phyloP scores from a whole-genome alignment of 2,329 filamentous ascomycete genomes.

The Cercospora zeae-maydis region DNA sequence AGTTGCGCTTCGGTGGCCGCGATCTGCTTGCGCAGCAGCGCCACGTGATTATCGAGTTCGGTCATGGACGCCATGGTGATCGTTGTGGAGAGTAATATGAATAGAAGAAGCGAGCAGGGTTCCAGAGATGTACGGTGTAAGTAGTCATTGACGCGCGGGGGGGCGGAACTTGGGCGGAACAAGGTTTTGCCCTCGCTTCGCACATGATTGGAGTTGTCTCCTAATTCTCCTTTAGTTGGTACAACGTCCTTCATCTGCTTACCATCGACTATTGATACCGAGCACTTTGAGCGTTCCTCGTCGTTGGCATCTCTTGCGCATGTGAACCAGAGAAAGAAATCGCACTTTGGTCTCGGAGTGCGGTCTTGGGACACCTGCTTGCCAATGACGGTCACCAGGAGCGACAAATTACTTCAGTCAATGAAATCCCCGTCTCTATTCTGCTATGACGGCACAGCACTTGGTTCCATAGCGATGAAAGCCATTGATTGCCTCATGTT shows the following conservation, averaged over 20 bases:
- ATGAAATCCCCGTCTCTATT: neutral
- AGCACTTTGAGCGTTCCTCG: neutral
- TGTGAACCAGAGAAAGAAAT: neutral
- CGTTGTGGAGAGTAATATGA: neutral
- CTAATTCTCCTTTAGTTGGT: neutral
- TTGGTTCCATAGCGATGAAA: neutral
- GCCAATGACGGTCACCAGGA: neutral
- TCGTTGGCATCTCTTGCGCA: neutral
- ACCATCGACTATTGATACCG: neutral
- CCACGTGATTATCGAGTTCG: slow-evolving; percentile 31
- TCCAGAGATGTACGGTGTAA: neutral
- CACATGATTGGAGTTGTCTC: neutral
- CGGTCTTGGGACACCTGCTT: neutral
- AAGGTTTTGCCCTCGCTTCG: neutral
- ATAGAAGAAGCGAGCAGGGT: neutral
- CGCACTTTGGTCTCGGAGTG: neutral
- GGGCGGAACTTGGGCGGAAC: neutral
- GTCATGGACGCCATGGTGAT: slow-evolving; percentile 15
- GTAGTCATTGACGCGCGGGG: neutral
- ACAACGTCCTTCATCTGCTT: neutral
- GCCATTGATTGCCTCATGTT: neutral
- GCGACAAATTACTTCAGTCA: neutral
- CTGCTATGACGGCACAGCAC: neutral
- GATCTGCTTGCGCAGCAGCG: slow-evolving; percentile 43
- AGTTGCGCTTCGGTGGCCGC: slow-evolving; percentile 43